A percentile compares a stretch with the other conserved stretches of the same genome.
phyloP scores from a whole-genome alignment of 495 filamentous ascomycete species.

The Aspergillus heteromorphus region DNA sequence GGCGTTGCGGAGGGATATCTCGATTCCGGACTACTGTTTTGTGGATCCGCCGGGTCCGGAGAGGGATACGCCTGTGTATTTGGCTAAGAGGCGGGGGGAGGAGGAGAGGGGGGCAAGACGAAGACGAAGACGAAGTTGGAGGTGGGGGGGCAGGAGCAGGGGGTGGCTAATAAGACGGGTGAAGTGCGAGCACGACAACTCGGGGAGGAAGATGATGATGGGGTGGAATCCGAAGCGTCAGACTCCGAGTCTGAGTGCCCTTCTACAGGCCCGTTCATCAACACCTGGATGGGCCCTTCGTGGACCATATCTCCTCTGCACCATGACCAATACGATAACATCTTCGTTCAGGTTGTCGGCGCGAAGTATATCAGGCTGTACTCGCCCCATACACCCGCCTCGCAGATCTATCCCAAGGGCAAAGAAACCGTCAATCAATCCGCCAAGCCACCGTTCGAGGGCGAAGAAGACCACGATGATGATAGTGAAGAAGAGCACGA shows the following conservation, averaged over 20 bases:
- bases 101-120: conserved; percentile 16
- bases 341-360: conserved; percentile 85
- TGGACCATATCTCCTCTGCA: conserved; percentile 89
- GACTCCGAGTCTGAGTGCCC: conserved; percentile 12
- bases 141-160: background rate
- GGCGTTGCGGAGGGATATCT: conserved; percentile 66
- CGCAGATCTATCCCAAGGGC: conserved; percentile 60
- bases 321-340: conserved; percentile 90
- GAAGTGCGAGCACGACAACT: conserved; percentile 30
- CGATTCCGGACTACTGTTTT: conserved; percentile 82
- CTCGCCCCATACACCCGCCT: conserved; percentile 53
- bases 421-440: conserved; percentile 51
- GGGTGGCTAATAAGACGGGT: conserved; percentile 1
- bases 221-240: conserved; percentile 5
- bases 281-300: conserved; percentile 89
- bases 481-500: too few relatives aligned
- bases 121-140: background rate
- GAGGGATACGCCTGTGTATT: conserved; percentile 44
- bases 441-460: background rate
- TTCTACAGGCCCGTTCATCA: conserved; percentile 43
- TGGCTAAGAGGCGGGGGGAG: conserved; percentile 37
- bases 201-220: conserved; percentile 21
- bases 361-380: conserved; percentile 89
- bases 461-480: background rate
- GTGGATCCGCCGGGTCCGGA: conserved; percentile 48